phyloP scores from a whole-genome alignment of 495 filamentous ascomycete species.

The Pyronema omphalodes region DNA sequence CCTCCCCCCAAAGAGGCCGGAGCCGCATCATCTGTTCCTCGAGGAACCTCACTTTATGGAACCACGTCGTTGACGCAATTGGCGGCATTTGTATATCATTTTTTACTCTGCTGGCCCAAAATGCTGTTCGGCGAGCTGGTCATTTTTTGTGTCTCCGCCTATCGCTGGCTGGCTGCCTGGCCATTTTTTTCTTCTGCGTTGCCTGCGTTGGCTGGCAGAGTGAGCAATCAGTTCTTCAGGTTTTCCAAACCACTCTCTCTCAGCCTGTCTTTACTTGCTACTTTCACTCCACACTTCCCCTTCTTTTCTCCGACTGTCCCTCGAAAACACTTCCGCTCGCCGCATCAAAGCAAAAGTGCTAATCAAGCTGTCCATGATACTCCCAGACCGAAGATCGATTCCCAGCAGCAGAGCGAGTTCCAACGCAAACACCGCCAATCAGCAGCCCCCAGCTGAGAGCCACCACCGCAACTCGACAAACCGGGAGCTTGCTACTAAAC shows the following conservation, averaged over 20 bases:
- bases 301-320: background rate
- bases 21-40: background rate
- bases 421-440: background rate
- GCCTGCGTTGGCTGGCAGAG: background rate
- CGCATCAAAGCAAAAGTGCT: background rate
- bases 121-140: background rate
- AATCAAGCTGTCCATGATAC: background rate
- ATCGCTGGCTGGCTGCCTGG: background rate
- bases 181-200: background rate
- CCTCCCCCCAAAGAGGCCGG: no score
- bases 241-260: no score
- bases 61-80: constrained; percentile 1
- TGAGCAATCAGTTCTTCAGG: background rate
- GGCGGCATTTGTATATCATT: background rate
- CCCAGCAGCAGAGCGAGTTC: background rate
- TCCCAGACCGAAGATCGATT: background rate
- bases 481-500: background rate
- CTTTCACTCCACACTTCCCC: background rate
- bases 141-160: background rate
- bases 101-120: background rate
- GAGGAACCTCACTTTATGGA: background rate
- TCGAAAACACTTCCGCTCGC: background rate
- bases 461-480: background rate
- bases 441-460: background rate
- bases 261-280: background rate